Evolutionary conservation across 805 yeast species (phyloP).

Genomic region (Kodamaea neixiangensis): DNA sequence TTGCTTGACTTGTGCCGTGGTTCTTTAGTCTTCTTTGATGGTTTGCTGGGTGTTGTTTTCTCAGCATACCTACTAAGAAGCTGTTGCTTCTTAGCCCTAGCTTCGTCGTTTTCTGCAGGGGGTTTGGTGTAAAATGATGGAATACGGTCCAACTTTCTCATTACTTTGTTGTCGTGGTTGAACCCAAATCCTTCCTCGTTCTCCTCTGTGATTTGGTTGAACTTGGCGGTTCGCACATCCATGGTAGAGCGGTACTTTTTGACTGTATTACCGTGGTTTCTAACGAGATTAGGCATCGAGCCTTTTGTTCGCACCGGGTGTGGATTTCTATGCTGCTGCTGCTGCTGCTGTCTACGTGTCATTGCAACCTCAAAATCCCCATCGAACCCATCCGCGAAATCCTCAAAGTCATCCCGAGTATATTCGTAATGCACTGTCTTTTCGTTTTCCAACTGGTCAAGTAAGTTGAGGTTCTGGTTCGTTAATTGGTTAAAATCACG

Average conservation of each 20-base stretch:
- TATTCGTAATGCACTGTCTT: conserved; percentile 37
- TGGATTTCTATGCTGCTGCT: not conserved
- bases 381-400: conserved; percentile 1
- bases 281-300: conserved; percentile 25
- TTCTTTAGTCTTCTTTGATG: conserved; percentile 4
- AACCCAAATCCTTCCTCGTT: conserved; percentile 13
- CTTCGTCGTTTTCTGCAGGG: not conserved
- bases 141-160: conserved; percentile 40
- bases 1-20: conserved; percentile 12
- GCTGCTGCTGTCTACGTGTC: not conserved
- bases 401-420: conserved; percentile 37
- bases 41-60: not conserved
- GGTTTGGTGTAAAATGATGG: conserved; percentile 38
- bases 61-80: conserved; percentile 31
- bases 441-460: conserved; percentile 34
- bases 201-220: conserved; percentile 12
- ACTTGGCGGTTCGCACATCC: conserved; percentile 23
- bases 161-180: conserved; percentile 36
- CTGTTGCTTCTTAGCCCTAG: conserved; percentile 22
- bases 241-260: conserved; percentile 36
- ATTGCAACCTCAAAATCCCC: conserved; percentile 11
- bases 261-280: conserved; percentile 9
- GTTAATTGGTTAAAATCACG: conserved; percentile 25
- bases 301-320: conserved; percentile 13
- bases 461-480: conserved; percentile 13